Base-by-base conservation (phyloP, 805 yeast genomes). In the Kodamaea hsintzibuensis region DNA sequence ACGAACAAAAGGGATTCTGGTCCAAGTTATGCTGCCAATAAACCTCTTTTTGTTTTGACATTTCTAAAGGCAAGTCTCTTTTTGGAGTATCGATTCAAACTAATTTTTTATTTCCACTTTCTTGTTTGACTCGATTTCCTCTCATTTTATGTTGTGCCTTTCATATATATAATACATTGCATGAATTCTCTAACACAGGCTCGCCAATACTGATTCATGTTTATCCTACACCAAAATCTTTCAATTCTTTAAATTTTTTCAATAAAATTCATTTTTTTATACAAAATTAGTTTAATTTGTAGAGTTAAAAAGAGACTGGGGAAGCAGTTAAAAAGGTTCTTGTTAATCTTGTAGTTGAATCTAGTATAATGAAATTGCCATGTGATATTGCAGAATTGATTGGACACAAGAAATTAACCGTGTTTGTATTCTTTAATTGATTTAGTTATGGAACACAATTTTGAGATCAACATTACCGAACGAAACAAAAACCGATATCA, bases 21-120 rank as follows among this genome's bases (percentile, higher is more conserved):
- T 59, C 76, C 18, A 74, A 73, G 55, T 58, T 76, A 50, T 76
- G 80, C 62, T 76, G 80, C 58, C 75, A 70, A 53, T 76, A 64
- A 57, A 12, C 35, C 35, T 30, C 35, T 30, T 30, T 30, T 30
- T 30, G 35, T 30, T 43, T 27, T 35, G 49, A n/a, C 42, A 27
- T 45, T 45, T 45, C 35, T 30, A 30, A 30, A 30, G 48, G 48
- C 48, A 37, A 30, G 48, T 45, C 35, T 33, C 13, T 43, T 25
- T 43, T 40, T 40, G 44, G 44, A 40, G 5, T 38, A 38, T 16
- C 19, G 35, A 30, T 45, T 9, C 33, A 27, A 3, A 27, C 16
- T 43, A 43, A 19, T 43, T 45, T 45, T 45, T 45, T 45, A 25
- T 45, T 17, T 40, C 19, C 44, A 4, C 3, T 37, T 18, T 45